Evolutionary conservation across 345 rosid genomes (phyloP), one percentile per base, ranked within the genome.

Genomic region (Populus euphratica): DNA sequence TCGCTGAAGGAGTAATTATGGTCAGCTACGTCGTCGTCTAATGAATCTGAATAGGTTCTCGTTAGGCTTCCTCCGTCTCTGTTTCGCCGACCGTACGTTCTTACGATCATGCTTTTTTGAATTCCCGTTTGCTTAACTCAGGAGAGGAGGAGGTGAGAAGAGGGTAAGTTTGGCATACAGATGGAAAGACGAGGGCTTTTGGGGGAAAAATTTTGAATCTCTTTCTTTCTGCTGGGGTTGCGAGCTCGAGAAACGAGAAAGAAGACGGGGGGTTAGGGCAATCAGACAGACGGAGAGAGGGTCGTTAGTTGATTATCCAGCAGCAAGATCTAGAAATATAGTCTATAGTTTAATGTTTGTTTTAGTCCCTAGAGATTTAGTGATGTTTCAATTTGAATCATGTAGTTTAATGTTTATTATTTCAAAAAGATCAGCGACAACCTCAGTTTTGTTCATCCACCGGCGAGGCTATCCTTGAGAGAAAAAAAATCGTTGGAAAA

Each of bases 21-120:
- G 76, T 86, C 88, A n/a, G 87, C 76, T 31, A 77, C 86, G 79
- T 71, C 77, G 76, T 83, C 93, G 91, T 84, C 77, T 2, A 69
- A 21, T 18, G 89, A 77, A 75, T 82, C 96, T 69, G 96, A 86
- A 31, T 76, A 76, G 35, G 87, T 82, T 75, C 91, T 83, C 7
- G 86, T 43, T 66, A 85, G 74, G 47, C 3, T 47, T 47, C 52
- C 64, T 59, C 64, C 64, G 10, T 89, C 88, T 54, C 92, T 83
- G 78, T 78, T 91, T 72, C 99, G 97, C 76, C 98, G 96, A 76
- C 98, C 98, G 91, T 93, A 96, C 0, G 96, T 92, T 78, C 99
- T 86, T 73, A 89, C 97, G 72, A 92, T 91, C 99, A 93, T 93
- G 70, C 79, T 77, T 81, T 64, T 74, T 63, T 29, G 56, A 56